Evolutionary conservation across 306 rosid species (phyloP).

Genomic region (Cucumis hystrix): DNA sequence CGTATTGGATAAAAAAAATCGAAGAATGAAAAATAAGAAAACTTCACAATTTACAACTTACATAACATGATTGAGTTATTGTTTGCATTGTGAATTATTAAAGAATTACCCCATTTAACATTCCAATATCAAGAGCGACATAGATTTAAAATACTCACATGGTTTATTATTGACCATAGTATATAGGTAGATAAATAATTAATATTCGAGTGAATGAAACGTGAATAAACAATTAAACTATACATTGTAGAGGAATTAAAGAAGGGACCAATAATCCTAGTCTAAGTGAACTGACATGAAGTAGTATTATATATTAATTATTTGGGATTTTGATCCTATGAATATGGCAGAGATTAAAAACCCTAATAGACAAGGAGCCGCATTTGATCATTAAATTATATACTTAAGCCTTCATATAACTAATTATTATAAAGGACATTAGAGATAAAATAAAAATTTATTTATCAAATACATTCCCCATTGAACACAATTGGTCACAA

Average conservation of each 20-base stretch:
- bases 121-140: too few species aligned
- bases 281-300: neutral
- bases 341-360: neutral
- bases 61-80: too few species aligned
- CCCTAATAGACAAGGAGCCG: neutral
- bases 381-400: neutral
- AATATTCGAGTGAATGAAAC: neutral
- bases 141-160: too few species aligned
- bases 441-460: neutral
- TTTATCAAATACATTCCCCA: constrained; percentile 9
- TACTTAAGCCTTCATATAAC: neutral
- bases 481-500: constrained; percentile 14
- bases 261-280: neutral
- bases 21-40: too few species aligned
- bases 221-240: neutral
- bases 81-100: too few species aligned
- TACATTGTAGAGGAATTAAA: neutral
- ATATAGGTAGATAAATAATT: neutral
- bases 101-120: too few species aligned
- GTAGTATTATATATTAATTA: neutral
- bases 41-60: too few species aligned
- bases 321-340: neutral
- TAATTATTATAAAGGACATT: constrained; percentile 8
- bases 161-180: neutral
- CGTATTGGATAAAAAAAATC: too few species aligned